Evolutionary conservation across 805 yeast genomes (phyloP).

Genomic region (Candida multigemmis): DNA sequence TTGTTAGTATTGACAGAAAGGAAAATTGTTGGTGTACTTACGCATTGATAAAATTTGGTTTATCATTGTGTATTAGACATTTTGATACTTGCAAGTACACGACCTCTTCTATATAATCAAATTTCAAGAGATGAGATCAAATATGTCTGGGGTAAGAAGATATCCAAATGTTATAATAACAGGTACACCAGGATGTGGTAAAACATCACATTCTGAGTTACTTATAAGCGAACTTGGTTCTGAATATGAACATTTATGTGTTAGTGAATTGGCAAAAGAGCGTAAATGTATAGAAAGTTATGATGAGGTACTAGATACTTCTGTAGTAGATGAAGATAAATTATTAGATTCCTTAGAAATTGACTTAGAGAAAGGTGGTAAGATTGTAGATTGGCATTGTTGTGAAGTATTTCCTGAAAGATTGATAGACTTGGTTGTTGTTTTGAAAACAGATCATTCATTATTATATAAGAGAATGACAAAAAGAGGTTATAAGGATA

Average conservation of each 20-base stretch:
- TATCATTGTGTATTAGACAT: not conserved
- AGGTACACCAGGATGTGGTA: slow-evolving; percentile 94
- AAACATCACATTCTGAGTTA: slow-evolving; percentile 59
- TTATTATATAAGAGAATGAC: slow-evolving; percentile 66
- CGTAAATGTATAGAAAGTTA: slow-evolving; percentile 71
- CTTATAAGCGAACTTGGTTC: slow-evolving; percentile 2
- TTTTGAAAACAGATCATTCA: slow-evolving; percentile 69
- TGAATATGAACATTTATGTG: slow-evolving; percentile 45
- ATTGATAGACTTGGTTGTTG: slow-evolving; percentile 86
- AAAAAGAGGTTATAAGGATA: slow-evolving; percentile 69
- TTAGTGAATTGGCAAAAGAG: slow-evolving; percentile 77
- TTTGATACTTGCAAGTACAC: not conserved
- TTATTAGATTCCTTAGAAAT: slow-evolving; percentile 75
- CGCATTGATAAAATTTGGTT: slow-evolving; percentile 2
- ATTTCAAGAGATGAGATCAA: too few relatives aligned
- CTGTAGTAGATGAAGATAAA: slow-evolving; percentile 89
- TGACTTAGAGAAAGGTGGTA: slow-evolving; percentile 74
- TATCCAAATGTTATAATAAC: slow-evolving; percentile 79
- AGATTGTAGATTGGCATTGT: slow-evolving; percentile 94
- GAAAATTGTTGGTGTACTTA: slow-evolving; percentile 3
- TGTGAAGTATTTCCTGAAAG: slow-evolving; percentile 93
- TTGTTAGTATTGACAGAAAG: not conserved
- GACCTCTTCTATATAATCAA: too few relatives aligned
- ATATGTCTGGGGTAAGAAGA: slow-evolving; percentile 24
- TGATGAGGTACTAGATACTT: slow-evolving; percentile 78